Conservation (phyloP, 1,139 yeast genomes). For the Pichia sp. region DNA sequence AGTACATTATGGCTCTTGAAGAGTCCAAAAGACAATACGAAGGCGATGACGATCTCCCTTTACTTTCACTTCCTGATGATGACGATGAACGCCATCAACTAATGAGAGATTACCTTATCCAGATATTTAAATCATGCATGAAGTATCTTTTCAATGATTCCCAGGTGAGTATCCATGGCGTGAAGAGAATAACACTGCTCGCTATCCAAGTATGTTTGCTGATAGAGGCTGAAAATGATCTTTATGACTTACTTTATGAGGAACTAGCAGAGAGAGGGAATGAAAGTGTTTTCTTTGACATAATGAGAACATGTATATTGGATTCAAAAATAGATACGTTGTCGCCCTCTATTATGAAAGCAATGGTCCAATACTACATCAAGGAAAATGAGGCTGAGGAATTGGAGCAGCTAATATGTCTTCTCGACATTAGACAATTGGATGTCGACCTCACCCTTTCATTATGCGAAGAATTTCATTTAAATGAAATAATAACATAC, state of each 20-base stretch:
- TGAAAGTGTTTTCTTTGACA: slow-evolving; percentile 38
- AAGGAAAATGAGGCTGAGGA: slow-evolving; percentile 35
- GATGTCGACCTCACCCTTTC: slow-evolving; percentile 67
- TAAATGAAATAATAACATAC: slow-evolving; percentile 56
- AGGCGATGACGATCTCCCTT: slow-evolving; percentile 40
- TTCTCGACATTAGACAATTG: slow-evolving; percentile 54
- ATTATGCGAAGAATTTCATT: slow-evolving; percentile 46
- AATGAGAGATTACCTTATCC: slow-evolving; percentile 48
- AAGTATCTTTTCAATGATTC: slow-evolving; percentile 30
- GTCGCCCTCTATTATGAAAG: slow-evolving; percentile 57
- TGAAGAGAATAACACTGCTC: slow-evolving; percentile 14
- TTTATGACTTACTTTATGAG: slow-evolving; percentile 52
- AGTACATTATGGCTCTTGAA: slow-evolving; percentile 49
- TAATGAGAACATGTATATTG: slow-evolving; percentile 45
- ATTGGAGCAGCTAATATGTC: slow-evolving; percentile 60
- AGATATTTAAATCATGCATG: slow-evolving; percentile 49
- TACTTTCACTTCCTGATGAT: slow-evolving; percentile 49
- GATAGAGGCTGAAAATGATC: slow-evolving; percentile 30
- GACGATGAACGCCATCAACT: slow-evolving; percentile 37
- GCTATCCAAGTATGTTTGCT: slow-evolving; percentile 36
- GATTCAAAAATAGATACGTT: slow-evolving; percentile 39
- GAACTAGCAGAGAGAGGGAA: slow-evolving; percentile 28
- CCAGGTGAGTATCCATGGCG: background rate
- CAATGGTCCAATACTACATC: slow-evolving; percentile 47
- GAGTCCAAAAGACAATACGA: slow-evolving; percentile 48